Percentiles rank a stretch among this genome's conserved stretches.
Evolutionary conservation across 1,284 basidiomycete genomes (phyloP).

Genomic region (Rugosomyces carneus): DNA sequence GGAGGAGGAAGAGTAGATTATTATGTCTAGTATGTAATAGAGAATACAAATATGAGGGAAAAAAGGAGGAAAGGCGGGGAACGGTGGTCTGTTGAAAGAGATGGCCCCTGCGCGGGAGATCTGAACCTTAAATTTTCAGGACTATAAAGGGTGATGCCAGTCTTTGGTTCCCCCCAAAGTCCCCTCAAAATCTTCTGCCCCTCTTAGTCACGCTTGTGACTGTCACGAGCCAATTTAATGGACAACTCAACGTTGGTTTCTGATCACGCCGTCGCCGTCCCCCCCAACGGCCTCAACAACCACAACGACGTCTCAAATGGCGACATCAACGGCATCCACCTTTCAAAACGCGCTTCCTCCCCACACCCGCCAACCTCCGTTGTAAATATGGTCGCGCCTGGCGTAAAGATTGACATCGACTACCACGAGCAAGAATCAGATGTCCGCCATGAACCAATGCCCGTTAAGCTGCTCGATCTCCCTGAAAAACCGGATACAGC

Average conservation of each 20-base stretch:
- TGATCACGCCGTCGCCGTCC: slow-evolving; percentile 22
- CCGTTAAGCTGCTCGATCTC: slow-evolving; percentile 33
- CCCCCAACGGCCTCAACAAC: slow-evolving; percentile 31
- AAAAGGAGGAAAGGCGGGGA: slow-evolving; percentile 10
- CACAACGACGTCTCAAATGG: slow-evolving; percentile 31
- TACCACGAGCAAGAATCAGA: slow-evolving; percentile 57
- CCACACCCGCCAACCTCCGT: slow-evolving; percentile 52
- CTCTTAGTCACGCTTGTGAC: slow-evolving; percentile 46
- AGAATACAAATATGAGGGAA: slow-evolving; percentile 15
- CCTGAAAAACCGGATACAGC: slow-evolving; percentile 25
- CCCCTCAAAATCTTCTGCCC: slow-evolving; percentile 60
- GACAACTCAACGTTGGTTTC: slow-evolving; percentile 29
- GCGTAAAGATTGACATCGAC: slow-evolving; percentile 58
- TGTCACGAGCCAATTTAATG: slow-evolving; percentile 48
- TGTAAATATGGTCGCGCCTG: slow-evolving; percentile 40
- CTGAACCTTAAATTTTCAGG: slow-evolving; percentile 71
- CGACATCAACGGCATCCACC: slow-evolving; percentile 22
- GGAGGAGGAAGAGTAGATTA: slow-evolving; percentile 32
- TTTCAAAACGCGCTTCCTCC: slow-evolving; percentile 22
- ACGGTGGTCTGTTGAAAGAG: slow-evolving; percentile 17
- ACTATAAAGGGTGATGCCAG: slow-evolving; percentile 71
- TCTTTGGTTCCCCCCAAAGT: slow-evolving; percentile 61
- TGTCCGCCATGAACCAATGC: slow-evolving; percentile 51
- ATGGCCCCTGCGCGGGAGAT: slow-evolving; percentile 68
- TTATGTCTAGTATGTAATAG: slow-evolving; percentile 5